Conservation (phyloP, 1,284 basidiomycete genomes). For the Kalmanozyma brasiliensis region DNA sequence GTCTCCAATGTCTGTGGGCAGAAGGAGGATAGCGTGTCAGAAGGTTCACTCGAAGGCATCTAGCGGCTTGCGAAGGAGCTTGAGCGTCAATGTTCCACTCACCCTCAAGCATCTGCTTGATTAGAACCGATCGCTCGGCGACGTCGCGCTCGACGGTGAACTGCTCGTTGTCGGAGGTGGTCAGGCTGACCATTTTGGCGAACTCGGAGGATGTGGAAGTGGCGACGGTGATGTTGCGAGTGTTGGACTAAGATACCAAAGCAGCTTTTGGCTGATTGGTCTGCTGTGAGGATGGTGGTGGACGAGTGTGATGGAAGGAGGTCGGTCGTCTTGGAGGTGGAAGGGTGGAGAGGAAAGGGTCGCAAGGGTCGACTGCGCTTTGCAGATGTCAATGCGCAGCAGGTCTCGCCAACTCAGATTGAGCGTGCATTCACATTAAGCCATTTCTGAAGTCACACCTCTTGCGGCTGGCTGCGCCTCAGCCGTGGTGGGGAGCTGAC, state of each 20-base stretch:
- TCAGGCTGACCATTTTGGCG: slow-evolving; percentile 58
- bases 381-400: slow-evolving; percentile 23
- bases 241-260: background rate
- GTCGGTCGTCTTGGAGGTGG: background rate
- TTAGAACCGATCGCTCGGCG: slow-evolving; percentile 91
- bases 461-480: background rate
- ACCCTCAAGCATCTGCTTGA: slow-evolving; percentile 99
- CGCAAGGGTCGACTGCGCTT: slow-evolving; percentile 19
- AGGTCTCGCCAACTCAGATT: slow-evolving; percentile 1
- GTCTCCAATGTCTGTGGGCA: slow-evolving; percentile 59
- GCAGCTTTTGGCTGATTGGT: background rate
- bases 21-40: background rate
- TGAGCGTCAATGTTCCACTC: slow-evolving; percentile 58
- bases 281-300: background rate
- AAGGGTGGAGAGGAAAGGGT: slow-evolving; percentile 3
- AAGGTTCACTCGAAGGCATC: too few species aligned
- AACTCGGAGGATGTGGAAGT: background rate
- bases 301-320: slow-evolving; percentile 2
- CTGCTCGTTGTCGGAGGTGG: slow-evolving; percentile 90
- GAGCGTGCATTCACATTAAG: background rate
- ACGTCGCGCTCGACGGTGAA: slow-evolving; percentile 94
- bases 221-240: background rate
- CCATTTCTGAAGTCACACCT: background rate
- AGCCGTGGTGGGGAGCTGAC: slow-evolving; percentile 9
- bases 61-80: background rate